These are phyloP conservation scores for Uronychia setigera DNA, from an alignment of 73 alveolate species.

Conservation along the genomic window DNA sequence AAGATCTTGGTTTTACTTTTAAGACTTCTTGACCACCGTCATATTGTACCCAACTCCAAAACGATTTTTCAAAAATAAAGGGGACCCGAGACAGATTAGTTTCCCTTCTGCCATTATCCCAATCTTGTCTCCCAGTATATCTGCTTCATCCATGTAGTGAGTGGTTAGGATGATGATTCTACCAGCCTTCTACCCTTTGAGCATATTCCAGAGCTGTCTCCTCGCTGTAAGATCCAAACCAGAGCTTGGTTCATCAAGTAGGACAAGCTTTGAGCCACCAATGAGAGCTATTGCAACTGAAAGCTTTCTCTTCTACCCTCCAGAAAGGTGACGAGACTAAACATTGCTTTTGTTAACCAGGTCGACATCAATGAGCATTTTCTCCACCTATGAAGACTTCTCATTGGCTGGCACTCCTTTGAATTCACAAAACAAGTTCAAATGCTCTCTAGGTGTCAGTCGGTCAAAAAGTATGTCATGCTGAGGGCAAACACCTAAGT, in stretches of 20 bases:
- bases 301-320: slow-evolving; percentile 93
- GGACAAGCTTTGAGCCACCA: slow-evolving; percentile 89
- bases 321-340: slow-evolving; percentile 78
- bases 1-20: slow-evolving; percentile 40
- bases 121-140: slow-evolving; percentile 83
- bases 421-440: slow-evolving; percentile 82
- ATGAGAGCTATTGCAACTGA: slow-evolving; percentile 93
- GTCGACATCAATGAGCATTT: slow-evolving; percentile 73
- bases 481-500: slow-evolving; percentile 91
- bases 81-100: slow-evolving; percentile 67
- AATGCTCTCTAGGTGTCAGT: slow-evolving; percentile 83
- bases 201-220: slow-evolving; percentile 93
- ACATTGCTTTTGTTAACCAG: slow-evolving; percentile 60
- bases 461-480: slow-evolving; percentile 88
- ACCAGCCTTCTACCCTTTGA: slow-evolving; percentile 56
- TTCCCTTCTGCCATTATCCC: slow-evolving; percentile 89
- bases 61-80: slow-evolving; percentile 70
- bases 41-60: slow-evolving; percentile 91
- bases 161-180: slow-evolving; percentile 88
- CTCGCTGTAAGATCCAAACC: slow-evolving; percentile 97
- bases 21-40: slow-evolving; percentile 64
- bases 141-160: slow-evolving; percentile 93
- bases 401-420: slow-evolving; percentile 58
- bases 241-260: slow-evolving; percentile 96
- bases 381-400: slow-evolving; percentile 63